phyloP scores from a whole-genome alignment of 139 green algal species.

The Chlamydomonas sphaeroides region DNA sequence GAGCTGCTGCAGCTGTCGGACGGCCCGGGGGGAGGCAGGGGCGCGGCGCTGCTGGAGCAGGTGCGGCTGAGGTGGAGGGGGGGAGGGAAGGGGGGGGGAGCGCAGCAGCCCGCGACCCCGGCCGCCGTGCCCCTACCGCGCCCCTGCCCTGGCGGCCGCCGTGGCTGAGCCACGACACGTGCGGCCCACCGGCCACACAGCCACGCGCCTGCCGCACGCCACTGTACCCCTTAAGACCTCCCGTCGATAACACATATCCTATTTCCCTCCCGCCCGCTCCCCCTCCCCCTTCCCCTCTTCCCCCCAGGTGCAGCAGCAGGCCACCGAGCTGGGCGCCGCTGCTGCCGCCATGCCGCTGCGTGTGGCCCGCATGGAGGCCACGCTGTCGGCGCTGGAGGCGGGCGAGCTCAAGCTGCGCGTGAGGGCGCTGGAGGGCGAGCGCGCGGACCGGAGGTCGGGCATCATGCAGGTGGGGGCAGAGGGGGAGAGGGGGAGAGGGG shows the following conservation, averaged over 20 bases:
- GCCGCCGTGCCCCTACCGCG: too few species aligned
- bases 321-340: slow-evolving; percentile 62
- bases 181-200: too few species aligned
- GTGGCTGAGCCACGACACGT: background rate
- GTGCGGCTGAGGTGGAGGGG: background rate
- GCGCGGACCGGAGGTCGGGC: slow-evolving; percentile 62
- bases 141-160: too few species aligned
- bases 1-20: slow-evolving; percentile 66
- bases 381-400: slow-evolving; percentile 63
- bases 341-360: slow-evolving; percentile 77
- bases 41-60: slow-evolving; percentile 52
- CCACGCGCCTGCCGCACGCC: background rate
- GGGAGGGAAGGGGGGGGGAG: too few species aligned
- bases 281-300: background rate
- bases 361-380: slow-evolving; percentile 72
- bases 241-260: too few species aligned
- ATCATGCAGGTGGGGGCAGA: too few species aligned
- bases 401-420: slow-evolving; percentile 79
- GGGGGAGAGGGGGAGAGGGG: too few species aligned
- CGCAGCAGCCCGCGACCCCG: too few species aligned
- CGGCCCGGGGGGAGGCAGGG: background rate
- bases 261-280: background rate
- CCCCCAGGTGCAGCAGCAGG: slow-evolving; percentile 77
- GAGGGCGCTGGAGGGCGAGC: slow-evolving; percentile 80
- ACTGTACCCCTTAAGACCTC: too few species aligned